A percentile compares a stretch with the other conserved stretches of the same genome.
Evolutionary conservation across 176 grass and related monocot genomes (phyloP).

Genomic region (Carex scoparia): DNA sequence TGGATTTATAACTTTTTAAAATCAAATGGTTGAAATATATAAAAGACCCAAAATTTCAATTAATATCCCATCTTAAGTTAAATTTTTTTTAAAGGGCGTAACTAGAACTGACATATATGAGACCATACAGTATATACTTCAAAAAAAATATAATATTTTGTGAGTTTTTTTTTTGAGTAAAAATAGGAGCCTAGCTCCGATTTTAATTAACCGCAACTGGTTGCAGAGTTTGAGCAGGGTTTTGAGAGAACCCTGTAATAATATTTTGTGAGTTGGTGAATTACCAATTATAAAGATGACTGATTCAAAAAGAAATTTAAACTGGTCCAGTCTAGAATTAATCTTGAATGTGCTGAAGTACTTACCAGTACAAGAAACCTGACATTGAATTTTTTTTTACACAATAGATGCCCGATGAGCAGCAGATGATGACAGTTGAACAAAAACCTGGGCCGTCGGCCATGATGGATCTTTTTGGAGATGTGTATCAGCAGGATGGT

Average conservation of each 20-base stretch:
- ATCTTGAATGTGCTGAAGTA: not conserved
- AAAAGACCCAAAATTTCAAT: not conserved
- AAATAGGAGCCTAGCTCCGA: too few species aligned
- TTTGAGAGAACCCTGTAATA: not conserved
- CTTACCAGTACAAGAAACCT: not conserved
- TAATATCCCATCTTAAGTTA: not conserved
- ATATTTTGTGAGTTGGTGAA: not conserved
- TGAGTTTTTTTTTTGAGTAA: not conserved
- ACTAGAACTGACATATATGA: not conserved
- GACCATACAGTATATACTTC: too few species aligned
- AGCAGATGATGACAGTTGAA: not conserved
- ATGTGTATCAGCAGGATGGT: constrained; percentile 8
- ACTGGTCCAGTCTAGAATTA: not conserved
- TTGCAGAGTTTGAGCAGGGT: too few species aligned
- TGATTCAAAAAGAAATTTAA: not conserved
- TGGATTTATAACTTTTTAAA: not conserved
- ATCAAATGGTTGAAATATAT: not conserved
- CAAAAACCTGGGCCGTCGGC: constrained; percentile 4
- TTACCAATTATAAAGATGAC: not conserved
- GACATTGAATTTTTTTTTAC: not conserved
- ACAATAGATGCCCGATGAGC: not conserved
- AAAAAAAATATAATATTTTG: not conserved
- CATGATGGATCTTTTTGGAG: constrained; percentile 23
- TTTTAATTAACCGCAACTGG: too few species aligned
- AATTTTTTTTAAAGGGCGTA: not conserved